These are phyloP conservation scores for Verticillium klebahnii DNA, from an alignment of 2,329 filamentous ascomycete species.

Conservation along the genomic window DNA sequence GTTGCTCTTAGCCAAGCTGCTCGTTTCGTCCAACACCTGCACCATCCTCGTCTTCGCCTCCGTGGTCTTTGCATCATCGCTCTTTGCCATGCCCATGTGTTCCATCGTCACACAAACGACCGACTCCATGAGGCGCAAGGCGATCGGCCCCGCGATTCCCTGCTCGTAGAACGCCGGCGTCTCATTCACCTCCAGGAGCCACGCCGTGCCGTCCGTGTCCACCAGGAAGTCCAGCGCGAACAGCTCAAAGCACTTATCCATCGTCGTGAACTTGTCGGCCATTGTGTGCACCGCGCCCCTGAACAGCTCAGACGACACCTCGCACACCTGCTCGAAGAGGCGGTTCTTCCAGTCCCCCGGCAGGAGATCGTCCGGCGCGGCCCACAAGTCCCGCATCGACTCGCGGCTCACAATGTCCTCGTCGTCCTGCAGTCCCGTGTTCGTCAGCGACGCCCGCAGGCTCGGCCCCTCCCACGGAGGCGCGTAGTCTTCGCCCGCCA, in stretches of 20 bases:
- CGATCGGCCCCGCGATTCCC: constrained; percentile 25
- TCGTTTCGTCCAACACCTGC: constrained; percentile 21
- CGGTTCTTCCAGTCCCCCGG: constrained; percentile 23
- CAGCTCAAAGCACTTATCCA: constrained; percentile 32
- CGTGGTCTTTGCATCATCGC: constrained; percentile 8
- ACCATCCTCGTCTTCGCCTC: constrained; percentile 15
- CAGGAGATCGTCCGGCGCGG: constrained; percentile 20
- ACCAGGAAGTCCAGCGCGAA: constrained; percentile 31
- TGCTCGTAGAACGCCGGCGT: constrained; percentile 32
- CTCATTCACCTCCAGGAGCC: constrained; percentile 33
- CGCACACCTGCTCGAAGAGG: constrained; percentile 29
- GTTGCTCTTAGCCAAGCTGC: constrained; percentile 21
- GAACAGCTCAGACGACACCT: constrained; percentile 26
- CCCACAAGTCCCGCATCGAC: constrained; percentile 31
- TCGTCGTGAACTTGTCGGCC: constrained; percentile 30
- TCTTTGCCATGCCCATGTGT: constrained; percentile 21
- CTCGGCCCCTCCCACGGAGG: constrained; percentile 30
- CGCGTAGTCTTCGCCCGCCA: constrained; percentile 27
- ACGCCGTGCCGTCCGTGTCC: constrained; percentile 23
- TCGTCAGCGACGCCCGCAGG: constrained; percentile 28
- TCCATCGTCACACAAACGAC: constrained; percentile 27
- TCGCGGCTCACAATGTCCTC: constrained; percentile 23
- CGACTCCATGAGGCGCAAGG: constrained; percentile 29
- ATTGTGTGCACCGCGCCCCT: constrained; percentile 29
- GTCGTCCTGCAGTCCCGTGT: constrained; percentile 30